These are phyloP conservation scores for Cymbidium sinense DNA, from an alignment of 106 monocot species.

Conservation along the genomic window DNA sequence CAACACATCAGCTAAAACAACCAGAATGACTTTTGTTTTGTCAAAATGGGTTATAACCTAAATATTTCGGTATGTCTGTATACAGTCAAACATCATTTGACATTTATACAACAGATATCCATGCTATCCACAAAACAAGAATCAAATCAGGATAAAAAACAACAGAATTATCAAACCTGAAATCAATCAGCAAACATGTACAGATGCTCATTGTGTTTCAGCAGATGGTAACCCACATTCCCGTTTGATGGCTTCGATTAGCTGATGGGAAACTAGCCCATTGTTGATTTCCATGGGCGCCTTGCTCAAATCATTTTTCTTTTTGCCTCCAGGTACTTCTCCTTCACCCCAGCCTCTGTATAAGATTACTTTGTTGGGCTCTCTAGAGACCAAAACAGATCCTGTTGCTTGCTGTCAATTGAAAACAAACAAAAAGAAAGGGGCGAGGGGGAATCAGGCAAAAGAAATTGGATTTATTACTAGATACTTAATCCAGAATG, in stretches of 20 bases:
- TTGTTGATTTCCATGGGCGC: neutral
- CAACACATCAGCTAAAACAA: neutral
- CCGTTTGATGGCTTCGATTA: slow-evolving; percentile 56
- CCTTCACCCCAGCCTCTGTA: slow-evolving; percentile 76
- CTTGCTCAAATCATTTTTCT: slow-evolving; percentile 10
- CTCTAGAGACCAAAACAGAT: slow-evolving; percentile 74
- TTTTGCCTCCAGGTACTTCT: slow-evolving; percentile 7
- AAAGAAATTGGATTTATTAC: neutral
- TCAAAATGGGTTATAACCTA: neutral
- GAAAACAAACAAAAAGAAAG: neutral
- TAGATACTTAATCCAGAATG: neutral
- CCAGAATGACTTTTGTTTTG: too few species aligned
- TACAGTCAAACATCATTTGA: neutral
- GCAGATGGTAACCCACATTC: slow-evolving; percentile 53
- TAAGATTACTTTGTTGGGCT: slow-evolving; percentile 87
- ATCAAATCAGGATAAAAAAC: neutral
- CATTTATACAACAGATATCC: neutral
- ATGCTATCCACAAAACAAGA: neutral
- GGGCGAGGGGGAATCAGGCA: neutral
- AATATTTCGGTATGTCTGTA: neutral
- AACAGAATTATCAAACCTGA: slow-evolving; percentile 2
- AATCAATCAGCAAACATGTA: neutral
- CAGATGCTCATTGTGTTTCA: neutral
- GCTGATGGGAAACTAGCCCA: slow-evolving; percentile 33
- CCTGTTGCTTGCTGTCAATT: slow-evolving; percentile 70